phyloP scores from a whole-genome alignment of 1,284 basidiomycete genomes.

The Cryptococcus sp. region DNA sequence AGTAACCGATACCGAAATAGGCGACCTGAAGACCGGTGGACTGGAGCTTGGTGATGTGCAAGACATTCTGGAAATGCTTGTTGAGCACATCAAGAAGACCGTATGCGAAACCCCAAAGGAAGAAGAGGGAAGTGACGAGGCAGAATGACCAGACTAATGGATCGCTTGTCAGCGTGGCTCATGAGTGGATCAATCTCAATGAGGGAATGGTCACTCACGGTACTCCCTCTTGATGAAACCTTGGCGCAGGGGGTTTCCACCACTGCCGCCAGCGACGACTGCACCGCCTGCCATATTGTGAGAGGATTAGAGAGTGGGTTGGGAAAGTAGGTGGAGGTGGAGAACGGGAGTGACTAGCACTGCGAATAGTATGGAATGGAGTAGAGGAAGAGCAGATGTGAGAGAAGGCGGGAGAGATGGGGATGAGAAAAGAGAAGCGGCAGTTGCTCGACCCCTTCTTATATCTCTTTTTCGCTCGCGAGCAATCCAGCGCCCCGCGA shows the following conservation, averaged over 20 bases:
- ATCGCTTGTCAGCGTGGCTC: slow-evolving; percentile 7
- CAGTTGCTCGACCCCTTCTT: too few species aligned
- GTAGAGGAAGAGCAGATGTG: background rate
- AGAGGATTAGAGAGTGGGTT: background rate
- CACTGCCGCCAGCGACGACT: slow-evolving; percentile 32
- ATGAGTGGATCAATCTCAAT: background rate
- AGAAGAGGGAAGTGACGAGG: slow-evolving; percentile 76
- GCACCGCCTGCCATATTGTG: slow-evolving; percentile 49
- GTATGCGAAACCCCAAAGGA: slow-evolving; percentile 65
- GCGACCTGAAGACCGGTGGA: slow-evolving; percentile 82
- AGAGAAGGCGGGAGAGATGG: background rate
- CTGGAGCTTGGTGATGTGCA: slow-evolving; percentile 72
- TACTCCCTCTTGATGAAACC: slow-evolving; percentile 44
- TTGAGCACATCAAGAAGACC: slow-evolving; percentile 82
- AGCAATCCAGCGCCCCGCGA: too few species aligned
- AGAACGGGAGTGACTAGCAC: background rate
- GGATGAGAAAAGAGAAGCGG: too few species aligned
- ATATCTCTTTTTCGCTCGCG: too few species aligned
- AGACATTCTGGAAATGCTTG: slow-evolving; percentile 68
- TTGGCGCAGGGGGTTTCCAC: slow-evolving; percentile 40
- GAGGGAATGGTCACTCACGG: slow-evolving; percentile 22
- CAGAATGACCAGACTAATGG: slow-evolving; percentile 59
- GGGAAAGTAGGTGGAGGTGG: background rate
- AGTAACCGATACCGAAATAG: slow-evolving; percentile 70
- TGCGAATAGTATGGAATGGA: background rate